phyloP scores from a whole-genome alignment of 768 basidiomycete genomes.

The Dioszegia hungarica region DNA sequence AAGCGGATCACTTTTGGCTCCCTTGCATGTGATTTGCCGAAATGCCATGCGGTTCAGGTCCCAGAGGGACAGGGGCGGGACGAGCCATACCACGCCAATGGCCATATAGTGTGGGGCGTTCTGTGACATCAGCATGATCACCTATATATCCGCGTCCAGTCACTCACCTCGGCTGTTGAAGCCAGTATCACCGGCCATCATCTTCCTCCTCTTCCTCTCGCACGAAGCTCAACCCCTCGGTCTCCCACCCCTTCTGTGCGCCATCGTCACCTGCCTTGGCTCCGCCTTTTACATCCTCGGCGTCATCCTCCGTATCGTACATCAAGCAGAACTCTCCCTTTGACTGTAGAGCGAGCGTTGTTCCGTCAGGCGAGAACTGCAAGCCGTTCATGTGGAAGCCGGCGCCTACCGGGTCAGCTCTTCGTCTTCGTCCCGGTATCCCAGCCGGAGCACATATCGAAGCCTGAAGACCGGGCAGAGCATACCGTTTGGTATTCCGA shows the following conservation, averaged over 20 bases:
- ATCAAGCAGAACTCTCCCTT: conserved; percentile 68
- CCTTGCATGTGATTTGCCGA: no score
- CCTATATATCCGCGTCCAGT: no score
- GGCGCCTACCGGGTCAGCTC: conserved; percentile 51
- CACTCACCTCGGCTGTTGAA: no score
- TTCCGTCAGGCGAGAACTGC: conserved; percentile 81
- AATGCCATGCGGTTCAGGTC: no score
- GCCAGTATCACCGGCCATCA: background rate
- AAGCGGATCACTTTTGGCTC: no score
- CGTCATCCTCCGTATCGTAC: conserved; percentile 23
- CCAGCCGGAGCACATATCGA: no score
- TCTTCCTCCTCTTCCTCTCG: conserved; percentile 27
- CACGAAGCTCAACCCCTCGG: conserved; percentile 26
- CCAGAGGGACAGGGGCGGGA: no score
- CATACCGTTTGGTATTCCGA: conserved; percentile 82
- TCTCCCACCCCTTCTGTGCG: conserved; percentile 4
- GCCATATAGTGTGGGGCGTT: no score
- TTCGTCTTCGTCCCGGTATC: no score
- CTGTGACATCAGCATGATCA: no score
- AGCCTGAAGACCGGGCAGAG: conserved; percentile 17
- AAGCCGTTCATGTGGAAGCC: conserved; percentile 66
- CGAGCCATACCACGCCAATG: no score
- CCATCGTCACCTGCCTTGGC: background rate
- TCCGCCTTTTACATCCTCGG: background rate
- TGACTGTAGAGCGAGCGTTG: conserved; percentile 68